Evolutionary conservation across 805 yeast genomes (phyloP).

Genomic region (Candida arabinofermentans): DNA sequence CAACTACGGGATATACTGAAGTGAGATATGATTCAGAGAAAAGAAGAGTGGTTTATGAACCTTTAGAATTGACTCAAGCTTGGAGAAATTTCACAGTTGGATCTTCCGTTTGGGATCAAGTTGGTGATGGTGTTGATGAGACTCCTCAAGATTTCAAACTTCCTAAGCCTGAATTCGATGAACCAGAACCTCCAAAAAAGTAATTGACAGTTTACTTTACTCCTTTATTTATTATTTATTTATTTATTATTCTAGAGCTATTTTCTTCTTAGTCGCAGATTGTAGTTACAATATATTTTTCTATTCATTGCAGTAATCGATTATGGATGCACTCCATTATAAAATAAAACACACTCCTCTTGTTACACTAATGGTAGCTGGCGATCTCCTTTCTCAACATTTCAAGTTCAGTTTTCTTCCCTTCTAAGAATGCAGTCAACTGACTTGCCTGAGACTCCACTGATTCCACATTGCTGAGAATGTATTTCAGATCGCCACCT

Average conservation of each 20-base stretch:
- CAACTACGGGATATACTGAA: slow-evolving; percentile 88
- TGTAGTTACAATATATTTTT: neutral
- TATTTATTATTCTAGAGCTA: slow-evolving; percentile 3
- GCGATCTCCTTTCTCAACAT: slow-evolving; percentile 39
- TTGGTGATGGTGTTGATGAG: slow-evolving; percentile 79
- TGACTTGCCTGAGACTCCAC: slow-evolving; percentile 75
- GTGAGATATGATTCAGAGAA: slow-evolving; percentile 88
- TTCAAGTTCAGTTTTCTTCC: slow-evolving; percentile 58
- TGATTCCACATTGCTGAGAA: slow-evolving; percentile 58
- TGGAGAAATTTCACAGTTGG: slow-evolving; percentile 89
- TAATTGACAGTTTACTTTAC: slow-evolving; percentile 6
- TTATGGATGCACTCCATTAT: too few relatives aligned
- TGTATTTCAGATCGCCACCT: slow-evolving; percentile 41
- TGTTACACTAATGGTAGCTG: too few relatives aligned
- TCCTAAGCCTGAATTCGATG: slow-evolving; percentile 75
- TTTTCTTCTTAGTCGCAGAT: neutral
- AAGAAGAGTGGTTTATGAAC: slow-evolving; percentile 85
- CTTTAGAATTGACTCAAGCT: slow-evolving; percentile 87
- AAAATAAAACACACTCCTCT: neutral
- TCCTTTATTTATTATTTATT: slow-evolving; percentile 21
- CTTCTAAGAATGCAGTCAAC: slow-evolving; percentile 62
- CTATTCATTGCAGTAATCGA: neutral
- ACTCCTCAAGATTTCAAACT: slow-evolving; percentile 79
- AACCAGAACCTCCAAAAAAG: slow-evolving; percentile 35
- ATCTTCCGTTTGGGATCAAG: slow-evolving; percentile 87